Evolutionary conservation across 2,329 filamentous ascomycete genomes (phyloP).

Genomic region (Diaporthe capsici): DNA sequence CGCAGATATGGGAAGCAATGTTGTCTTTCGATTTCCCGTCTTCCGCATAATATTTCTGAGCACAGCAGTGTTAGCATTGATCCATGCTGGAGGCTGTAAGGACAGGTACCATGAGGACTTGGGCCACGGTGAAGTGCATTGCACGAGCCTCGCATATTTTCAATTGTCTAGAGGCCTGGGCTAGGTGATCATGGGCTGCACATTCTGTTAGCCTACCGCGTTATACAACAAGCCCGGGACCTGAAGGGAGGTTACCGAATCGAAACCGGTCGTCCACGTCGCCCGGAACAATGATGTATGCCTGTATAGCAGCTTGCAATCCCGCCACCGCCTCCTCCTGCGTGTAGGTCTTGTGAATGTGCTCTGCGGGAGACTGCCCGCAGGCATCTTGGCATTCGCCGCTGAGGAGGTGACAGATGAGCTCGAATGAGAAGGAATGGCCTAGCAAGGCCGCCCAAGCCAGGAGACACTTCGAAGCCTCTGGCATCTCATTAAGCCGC

Average conservation of each 20-base stretch:
- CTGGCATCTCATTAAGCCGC: slow-evolving; percentile 81
- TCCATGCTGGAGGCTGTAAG: not conserved
- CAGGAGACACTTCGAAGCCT: slow-evolving; percentile 81
- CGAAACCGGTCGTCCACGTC: slow-evolving; percentile 89
- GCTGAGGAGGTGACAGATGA: slow-evolving; percentile 82
- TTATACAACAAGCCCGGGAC: not conserved
- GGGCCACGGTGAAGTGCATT: slow-evolving; percentile 93
- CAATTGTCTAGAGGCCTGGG: slow-evolving; percentile 79
- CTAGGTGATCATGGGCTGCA: slow-evolving; percentile 84
- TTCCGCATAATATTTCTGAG: slow-evolving; percentile 71
- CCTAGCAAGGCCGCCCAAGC: slow-evolving; percentile 90
- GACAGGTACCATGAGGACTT: slow-evolving; percentile 72
- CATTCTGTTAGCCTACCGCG: not conserved
- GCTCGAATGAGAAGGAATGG: slow-evolving; percentile 84
- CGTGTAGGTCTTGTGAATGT: slow-evolving; percentile 65
- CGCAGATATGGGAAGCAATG: slow-evolving; percentile 85
- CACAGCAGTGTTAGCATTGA: not conserved
- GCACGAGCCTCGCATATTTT: slow-evolving; percentile 78
- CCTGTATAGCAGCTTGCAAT: slow-evolving; percentile 84
- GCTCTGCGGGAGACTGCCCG: slow-evolving; percentile 47
- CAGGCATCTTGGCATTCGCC: slow-evolving; percentile 75
- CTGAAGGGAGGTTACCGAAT: slow-evolving; percentile 62
- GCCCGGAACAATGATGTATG: slow-evolving; percentile 84
- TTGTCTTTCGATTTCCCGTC: slow-evolving; percentile 78
- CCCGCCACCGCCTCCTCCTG: slow-evolving; percentile 81